phyloP scores from a whole-genome alignment of 2,329 filamentous ascomycete genomes.

The Fusarium burgessii region DNA sequence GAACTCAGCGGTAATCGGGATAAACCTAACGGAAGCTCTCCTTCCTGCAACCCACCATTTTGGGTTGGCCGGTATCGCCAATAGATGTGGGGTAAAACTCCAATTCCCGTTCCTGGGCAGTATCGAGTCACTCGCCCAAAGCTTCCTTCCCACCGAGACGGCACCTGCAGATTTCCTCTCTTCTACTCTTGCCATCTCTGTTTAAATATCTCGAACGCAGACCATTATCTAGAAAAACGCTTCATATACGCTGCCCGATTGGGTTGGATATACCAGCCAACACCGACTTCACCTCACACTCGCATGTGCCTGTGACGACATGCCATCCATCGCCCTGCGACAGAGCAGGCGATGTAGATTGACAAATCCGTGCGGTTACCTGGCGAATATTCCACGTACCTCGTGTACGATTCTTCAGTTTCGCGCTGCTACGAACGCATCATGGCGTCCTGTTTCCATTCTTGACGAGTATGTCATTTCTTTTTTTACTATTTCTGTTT shows the following conservation, averaged over 20 bases:
- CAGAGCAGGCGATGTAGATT: slow-evolving; percentile 57
- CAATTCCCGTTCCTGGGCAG: slow-evolving; percentile 19
- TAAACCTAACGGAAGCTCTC: slow-evolving; percentile 5
- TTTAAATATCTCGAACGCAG: background rate
- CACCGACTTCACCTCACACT: slow-evolving; percentile 7
- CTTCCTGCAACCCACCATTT: slow-evolving; percentile 39
- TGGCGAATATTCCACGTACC: slow-evolving; percentile 18
- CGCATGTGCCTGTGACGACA: slow-evolving; percentile 56
- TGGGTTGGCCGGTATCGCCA: slow-evolving; percentile 45
- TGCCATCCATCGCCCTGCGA: slow-evolving; percentile 61
- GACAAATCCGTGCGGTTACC: slow-evolving; percentile 36
- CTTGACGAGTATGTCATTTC: slow-evolving; percentile 68
- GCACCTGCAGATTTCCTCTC: slow-evolving; percentile 28
- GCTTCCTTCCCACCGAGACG: slow-evolving; percentile 40
- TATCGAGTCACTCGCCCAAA: slow-evolving; percentile 38
- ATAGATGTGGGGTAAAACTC: slow-evolving; percentile 45
- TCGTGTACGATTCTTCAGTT: slow-evolving; percentile 27
- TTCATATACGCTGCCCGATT: slow-evolving; percentile 11
- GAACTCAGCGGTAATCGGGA: slow-evolving; percentile 6
- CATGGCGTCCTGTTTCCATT: slow-evolving; percentile 73
- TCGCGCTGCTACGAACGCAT: slow-evolving; percentile 49
- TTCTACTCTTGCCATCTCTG: background rate
- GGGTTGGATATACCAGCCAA: slow-evolving; percentile 1
- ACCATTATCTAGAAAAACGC: background rate
- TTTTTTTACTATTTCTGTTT: slow-evolving; percentile 1